phyloP scores from a whole-genome alignment of 1,139 yeast species.

The Yamadazyma oceani region DNA sequence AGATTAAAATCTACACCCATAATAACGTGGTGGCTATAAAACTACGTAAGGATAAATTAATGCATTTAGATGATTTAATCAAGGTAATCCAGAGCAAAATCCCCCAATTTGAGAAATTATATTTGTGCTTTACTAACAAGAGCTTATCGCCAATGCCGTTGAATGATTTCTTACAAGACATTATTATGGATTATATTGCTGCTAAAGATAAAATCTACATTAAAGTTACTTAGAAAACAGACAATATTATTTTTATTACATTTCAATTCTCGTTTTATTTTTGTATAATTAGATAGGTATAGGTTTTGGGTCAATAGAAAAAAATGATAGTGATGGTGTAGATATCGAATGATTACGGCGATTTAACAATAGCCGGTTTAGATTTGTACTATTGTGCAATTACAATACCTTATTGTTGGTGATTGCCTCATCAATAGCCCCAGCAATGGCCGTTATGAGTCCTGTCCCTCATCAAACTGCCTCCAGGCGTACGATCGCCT shows the following conservation, averaged over 20 bases:
- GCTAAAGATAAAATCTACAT: slow-evolving; percentile 28
- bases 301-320: no score
- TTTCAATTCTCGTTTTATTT: slow-evolving; percentile 1
- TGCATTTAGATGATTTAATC: slow-evolving; percentile 25
- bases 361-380: no score
- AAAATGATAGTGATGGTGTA: no score
- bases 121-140: slow-evolving; percentile 26
- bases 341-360: no score
- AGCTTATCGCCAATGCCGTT: slow-evolving; percentile 27
- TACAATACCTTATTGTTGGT: no score
- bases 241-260: not conserved
- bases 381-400: no score
- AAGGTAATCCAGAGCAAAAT: slow-evolving; percentile 25
- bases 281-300: slow-evolving; percentile 1
- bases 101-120: slow-evolving; percentile 19
- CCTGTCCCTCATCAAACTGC: no score
- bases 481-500: no score
- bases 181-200: slow-evolving; percentile 29
- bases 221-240: slow-evolving; percentile 14
- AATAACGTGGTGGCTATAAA: slow-evolving; percentile 18
- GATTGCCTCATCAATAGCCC: no score
- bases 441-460: no score
- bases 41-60: slow-evolving; percentile 28
- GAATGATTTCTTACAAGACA: slow-evolving; percentile 18
- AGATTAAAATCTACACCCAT: slow-evolving; percentile 21